Conservation (phyloP, 75 land plant genomes). For the Pseudotsuga menziesii region DNA sequence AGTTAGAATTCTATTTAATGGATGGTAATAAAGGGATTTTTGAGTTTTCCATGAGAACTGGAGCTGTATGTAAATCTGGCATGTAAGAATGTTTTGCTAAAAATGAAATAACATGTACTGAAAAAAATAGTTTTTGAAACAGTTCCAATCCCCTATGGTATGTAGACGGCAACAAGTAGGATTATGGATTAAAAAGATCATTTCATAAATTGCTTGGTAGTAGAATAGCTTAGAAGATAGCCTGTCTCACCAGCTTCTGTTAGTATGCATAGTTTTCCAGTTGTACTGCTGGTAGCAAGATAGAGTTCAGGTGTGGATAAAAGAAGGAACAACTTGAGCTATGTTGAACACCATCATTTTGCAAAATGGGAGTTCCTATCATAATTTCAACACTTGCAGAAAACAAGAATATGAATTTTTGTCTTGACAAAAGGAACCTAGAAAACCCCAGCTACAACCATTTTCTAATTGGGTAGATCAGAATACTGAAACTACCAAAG, state of each 20-base stretch:
- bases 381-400: background rate
- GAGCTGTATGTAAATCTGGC: no score
- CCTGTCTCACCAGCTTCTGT: background rate
- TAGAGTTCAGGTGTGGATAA: background rate
- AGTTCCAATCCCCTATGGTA: no score
- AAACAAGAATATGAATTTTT: background rate
- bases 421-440: background rate
- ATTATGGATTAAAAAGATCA: no score
- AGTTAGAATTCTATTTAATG: no score
- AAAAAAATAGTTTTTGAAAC: no score
- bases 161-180: no score
- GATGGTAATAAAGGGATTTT: no score
- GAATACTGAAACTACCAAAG: background rate
- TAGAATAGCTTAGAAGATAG: background rate
- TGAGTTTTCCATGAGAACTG: no score
- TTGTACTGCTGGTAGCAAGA: background rate
- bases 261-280: background rate
- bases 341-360: background rate
- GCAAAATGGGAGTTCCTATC: background rate
- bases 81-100: no score
- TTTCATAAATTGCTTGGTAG: no score
- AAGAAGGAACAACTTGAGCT: background rate
- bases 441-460: background rate
- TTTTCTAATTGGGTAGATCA: background rate
- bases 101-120: no score